A percentile compares a stretch with the other conserved stretches of the same genome.
Evolutionary conservation across 2,329 filamentous ascomycete genomes (phyloP).

Genomic region (Trichoderma sp.): DNA sequence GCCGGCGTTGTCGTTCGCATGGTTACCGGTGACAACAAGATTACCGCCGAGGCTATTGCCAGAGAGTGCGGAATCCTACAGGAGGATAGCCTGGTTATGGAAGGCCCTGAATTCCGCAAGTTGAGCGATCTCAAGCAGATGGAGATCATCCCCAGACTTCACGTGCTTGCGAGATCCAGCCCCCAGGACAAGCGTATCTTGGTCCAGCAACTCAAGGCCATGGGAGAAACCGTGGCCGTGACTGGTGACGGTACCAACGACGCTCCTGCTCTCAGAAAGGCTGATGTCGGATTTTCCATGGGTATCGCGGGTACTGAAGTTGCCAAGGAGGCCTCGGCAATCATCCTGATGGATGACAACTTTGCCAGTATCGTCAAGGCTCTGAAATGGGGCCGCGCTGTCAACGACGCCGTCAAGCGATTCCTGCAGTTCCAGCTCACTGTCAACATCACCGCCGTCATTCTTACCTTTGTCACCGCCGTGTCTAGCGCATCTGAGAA

Average conservation of each 20-base stretch:
- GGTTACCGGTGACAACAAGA: conserved; percentile 82
- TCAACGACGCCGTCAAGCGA: conserved; percentile 76
- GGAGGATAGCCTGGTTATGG: conserved; percentile 69
- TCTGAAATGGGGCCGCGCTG: conserved; percentile 75
- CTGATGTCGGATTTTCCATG: conserved; percentile 85
- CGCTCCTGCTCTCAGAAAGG: conserved; percentile 76
- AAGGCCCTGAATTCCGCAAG: conserved; percentile 77
- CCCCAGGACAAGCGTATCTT: conserved; percentile 76
- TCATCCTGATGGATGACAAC: conserved; percentile 87
- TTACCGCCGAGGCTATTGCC: conserved; percentile 78
- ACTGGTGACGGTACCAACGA: conserved; percentile 86
- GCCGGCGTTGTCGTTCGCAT: conserved; percentile 81
- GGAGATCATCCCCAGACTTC: conserved; percentile 66
- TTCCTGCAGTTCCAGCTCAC: conserved; percentile 78
- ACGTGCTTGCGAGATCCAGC: conserved; percentile 72
- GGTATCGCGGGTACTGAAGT: conserved; percentile 82
- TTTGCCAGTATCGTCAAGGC: conserved; percentile 86
- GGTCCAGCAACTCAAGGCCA: conserved; percentile 69
- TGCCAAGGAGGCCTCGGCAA: conserved; percentile 81
- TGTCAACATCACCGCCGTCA: conserved; percentile 89
- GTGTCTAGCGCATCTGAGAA: conserved; percentile 68
- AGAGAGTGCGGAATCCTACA: conserved; percentile 76
- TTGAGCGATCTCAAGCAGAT: conserved; percentile 65
- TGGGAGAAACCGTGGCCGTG: conserved; percentile 77
- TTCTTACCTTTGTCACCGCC: conserved; percentile 84